Base-by-base conservation (phyloP, 1,284 basidiomycete genomes). In the Sutorius eximius region DNA sequence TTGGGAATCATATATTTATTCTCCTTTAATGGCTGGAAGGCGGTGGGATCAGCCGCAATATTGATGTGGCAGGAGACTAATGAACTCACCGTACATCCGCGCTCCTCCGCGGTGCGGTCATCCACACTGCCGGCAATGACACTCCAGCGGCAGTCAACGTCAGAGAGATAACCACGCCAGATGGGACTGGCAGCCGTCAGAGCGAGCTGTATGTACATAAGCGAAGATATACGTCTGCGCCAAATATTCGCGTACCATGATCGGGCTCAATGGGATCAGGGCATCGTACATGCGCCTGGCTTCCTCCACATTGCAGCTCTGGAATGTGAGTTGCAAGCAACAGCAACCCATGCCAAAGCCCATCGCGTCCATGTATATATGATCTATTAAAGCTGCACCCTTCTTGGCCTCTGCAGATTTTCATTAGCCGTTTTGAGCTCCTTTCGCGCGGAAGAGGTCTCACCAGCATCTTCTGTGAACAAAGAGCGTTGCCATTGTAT, bases 331-430 rank as follows among this genome's bases (percentile, higher is more conserved):
- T 69, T 99, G 97, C 49, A 99, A 77, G 73, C 97, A 99, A 68
- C 93, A 97, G 67, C 96, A 98, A 3, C 97, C 97, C 96, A 98
- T 99, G 43, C 97, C 97, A 72, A 99, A 99, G 24, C 95, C 96
- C 97, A 98, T 98, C 2, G 97, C 95, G 73, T 99, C 97, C 81
- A 99, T 85, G 73, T 99, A 99, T 62, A 99, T 95, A 73, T 98
- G 95, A 71, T 96, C 88, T 13, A 81, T 77, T 48, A 91, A 79
- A 11, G 95, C 95, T 11, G 93, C 93, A 5, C 93, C 94, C 54
- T 86, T 79, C 70, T 87, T 90, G 2, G 95, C 95, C 77, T 96
- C 94, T 86, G 69, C 3, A 29, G 49, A 18, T 18, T 20, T 16
- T 52, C 41, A 43, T 58, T 36, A 68, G 43, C 15, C n/a, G 36